A percentile compares a stretch with the other conserved stretches of the same genome.
phyloP scores from a whole-genome alignment of 768 basidiomycete species.

The Amanita thiersii region DNA sequence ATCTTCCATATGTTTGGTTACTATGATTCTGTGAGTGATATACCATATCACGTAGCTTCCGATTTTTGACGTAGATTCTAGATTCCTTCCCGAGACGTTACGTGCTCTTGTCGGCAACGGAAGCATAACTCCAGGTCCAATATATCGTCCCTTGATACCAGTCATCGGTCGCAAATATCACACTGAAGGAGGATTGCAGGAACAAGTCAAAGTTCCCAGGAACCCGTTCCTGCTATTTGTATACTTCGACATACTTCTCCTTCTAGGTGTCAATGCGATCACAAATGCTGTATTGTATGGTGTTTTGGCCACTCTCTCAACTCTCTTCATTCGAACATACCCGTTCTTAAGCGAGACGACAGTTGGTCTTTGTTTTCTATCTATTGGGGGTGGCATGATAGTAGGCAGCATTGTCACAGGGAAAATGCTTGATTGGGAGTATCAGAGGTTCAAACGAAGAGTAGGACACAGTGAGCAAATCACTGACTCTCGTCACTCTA shows the following conservation, averaged over 20 bases:
- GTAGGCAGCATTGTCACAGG: slow-evolving; percentile 55
- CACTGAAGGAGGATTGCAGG: slow-evolving; percentile 18
- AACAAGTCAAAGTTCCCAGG: slow-evolving; percentile 29
- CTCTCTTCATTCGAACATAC: slow-evolving; percentile 52
- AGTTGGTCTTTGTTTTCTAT: slow-evolving; percentile 73
- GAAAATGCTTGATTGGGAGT: slow-evolving; percentile 60
- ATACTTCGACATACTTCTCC: slow-evolving; percentile 46
- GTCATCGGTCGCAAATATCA: slow-evolving; percentile 24
- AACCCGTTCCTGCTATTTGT: slow-evolving; percentile 52
- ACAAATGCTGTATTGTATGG: slow-evolving; percentile 51
- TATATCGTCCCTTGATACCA: slow-evolving; percentile 50
- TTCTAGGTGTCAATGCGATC: slow-evolving; percentile 44
- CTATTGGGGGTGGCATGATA: slow-evolving; percentile 65
- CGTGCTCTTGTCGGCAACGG: slow-evolving; percentile 48
- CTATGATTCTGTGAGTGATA: slow-evolving; percentile 35
- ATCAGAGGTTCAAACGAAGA: slow-evolving; percentile 30
- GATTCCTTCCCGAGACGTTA: slow-evolving; percentile 46
- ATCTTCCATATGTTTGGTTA: slow-evolving; percentile 34
- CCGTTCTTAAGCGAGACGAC: slow-evolving; percentile 51
- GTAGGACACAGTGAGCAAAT: slow-evolving; percentile 9
- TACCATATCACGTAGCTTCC: slow-evolving; percentile 12
- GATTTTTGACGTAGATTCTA: slow-evolving; percentile 20
- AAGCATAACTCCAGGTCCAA: slow-evolving; percentile 33
- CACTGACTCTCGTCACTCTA: slow-evolving; percentile 10
- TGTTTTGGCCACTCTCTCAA: slow-evolving; percentile 52